Conservation (phyloP, 2,329 filamentous ascomycete species). For the Sarocladium brachiariae region DNA sequence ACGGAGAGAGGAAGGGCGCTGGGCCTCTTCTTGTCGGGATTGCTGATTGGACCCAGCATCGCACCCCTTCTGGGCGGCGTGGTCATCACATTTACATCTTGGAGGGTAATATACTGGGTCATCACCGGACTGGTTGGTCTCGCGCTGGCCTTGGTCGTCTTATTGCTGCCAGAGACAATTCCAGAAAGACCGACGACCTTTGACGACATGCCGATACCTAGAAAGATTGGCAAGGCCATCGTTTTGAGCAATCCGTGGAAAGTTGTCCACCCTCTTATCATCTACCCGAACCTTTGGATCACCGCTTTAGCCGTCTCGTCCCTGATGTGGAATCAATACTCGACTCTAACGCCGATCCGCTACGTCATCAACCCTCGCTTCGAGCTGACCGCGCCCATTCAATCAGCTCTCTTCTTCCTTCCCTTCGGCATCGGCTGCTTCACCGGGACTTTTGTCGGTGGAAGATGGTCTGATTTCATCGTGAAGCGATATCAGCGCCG, state of each 20-base stretch:
- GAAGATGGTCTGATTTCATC: constrained; percentile 57
- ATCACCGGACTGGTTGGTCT: constrained; percentile 55
- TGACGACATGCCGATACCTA: neutral
- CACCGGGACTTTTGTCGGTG: constrained; percentile 58
- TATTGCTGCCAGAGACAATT: constrained; percentile 63
- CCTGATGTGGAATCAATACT: constrained; percentile 68
- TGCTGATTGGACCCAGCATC: constrained; percentile 57
- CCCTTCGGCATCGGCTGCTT: constrained; percentile 63
- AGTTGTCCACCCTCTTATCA: constrained; percentile 13
- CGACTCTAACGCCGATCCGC: constrained; percentile 59
- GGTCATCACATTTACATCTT: constrained; percentile 59
- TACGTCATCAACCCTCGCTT: constrained; percentile 68
- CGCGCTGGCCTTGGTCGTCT: constrained; percentile 47
- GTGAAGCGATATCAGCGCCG: constrained; percentile 42
- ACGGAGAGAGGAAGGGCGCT: constrained; percentile 60
- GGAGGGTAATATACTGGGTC: constrained; percentile 66
- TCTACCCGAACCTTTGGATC: constrained; percentile 58
- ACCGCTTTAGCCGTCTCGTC: constrained; percentile 49
- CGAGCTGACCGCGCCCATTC: constrained; percentile 54
- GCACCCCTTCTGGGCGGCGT: constrained; percentile 61
- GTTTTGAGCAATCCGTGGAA: constrained; percentile 12
- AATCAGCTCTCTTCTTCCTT: constrained; percentile 63
- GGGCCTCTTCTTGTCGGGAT: constrained; percentile 60
- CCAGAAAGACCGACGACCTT: constrained; percentile 24
- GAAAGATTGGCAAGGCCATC: constrained; percentile 3